Evolutionary conservation across 2,329 filamentous ascomycete species (phyloP), one percentile per base, ranked within the genome.

Genomic region (Microdochium paspali): DNA sequence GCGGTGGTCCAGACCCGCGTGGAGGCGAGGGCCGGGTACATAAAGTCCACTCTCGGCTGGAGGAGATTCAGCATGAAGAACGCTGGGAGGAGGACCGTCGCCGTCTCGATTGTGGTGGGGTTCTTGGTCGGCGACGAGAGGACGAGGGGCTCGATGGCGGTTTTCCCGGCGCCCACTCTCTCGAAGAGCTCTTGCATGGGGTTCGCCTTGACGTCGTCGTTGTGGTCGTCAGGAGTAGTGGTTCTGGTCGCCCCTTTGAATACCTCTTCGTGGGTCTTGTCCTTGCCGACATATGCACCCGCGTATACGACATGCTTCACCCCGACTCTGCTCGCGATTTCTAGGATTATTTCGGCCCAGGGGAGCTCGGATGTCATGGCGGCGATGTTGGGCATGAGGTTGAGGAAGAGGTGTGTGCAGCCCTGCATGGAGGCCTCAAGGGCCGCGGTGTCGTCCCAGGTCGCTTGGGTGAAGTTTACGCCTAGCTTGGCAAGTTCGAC

Each of bases 1-100:
- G 69, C 66, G 2, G 64, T 66, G 0, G 56, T 58, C 50, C 69
- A 70, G 21, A 63, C 56, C 0, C 69, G 68, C 2, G 60, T 59
- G 5, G 64, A 60, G 2, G 60, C 54, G 6, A 76, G 57, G 0
- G 63, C 66, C 0, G 64, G 61, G 49, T 69, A 73, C 59, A 68
- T 62, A 9, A 45, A 46, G 35, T 20, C 4, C n/a, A 40, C 35
- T n/a, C 35, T n/a, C 18, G 35, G 35, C 13, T 10, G 6, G 15
- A 40, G 35, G 35, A 40, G 12, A 20, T 40, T 40, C n/a, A 40
- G 35, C 9, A 9, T 20, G 35, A 40, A 40, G 13, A 15, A 40
- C n/a, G 15, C 35, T 9, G 35, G 18, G 13, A 10, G 35, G 35
- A 40, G 35, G 35, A 40, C 18, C 15, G 35, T 40, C n/a, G 35